Percentiles rank a stretch among this genome's conserved stretches.
These are phyloP conservation scores for Agastache rugosa DNA, from an alignment of 257 asterid genomes.

Conservation along the genomic window DNA sequence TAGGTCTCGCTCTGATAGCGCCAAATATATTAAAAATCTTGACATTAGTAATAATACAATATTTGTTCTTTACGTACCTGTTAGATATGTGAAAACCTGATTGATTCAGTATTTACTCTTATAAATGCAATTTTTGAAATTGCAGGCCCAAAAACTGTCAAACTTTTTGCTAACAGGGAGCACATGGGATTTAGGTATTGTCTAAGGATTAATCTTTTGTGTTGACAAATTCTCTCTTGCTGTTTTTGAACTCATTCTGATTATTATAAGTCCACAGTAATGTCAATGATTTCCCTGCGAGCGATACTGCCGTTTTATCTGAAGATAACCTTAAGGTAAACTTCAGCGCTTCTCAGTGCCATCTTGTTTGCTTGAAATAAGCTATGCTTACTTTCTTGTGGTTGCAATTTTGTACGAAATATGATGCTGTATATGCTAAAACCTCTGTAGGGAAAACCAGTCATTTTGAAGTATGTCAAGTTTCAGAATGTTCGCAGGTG, in stretches of 20 bases:
- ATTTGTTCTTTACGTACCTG: background rate
- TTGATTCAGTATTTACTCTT: constrained; percentile 11
- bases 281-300: constrained; percentile 39
- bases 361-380: constrained; percentile 9
- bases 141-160: constrained; percentile 38
- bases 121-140: background rate
- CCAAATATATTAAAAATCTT: background rate
- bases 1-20: background rate
- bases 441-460: constrained; percentile 37
- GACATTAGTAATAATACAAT: background rate
- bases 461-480: constrained; percentile 36
- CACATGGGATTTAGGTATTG: constrained; percentile 72
- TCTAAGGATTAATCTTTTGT: constrained; percentile 24
- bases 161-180: constrained; percentile 40
- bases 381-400: background rate
- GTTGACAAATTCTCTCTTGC: background rate
- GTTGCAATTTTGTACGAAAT: constrained; percentile 27
- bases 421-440: constrained; percentile 25
- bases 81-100: constrained; percentile 20
- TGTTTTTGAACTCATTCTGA: constrained; percentile 28
- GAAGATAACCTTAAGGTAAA: constrained; percentile 87
- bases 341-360: constrained; percentile 23
- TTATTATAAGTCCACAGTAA: constrained; percentile 29
- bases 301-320: constrained; percentile 47
- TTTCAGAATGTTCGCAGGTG: constrained; percentile 42